These are phyloP conservation scores for Sugiyamaella pinicola DNA, from an alignment of 1,139 yeast species.

Conservation along the genomic window DNA sequence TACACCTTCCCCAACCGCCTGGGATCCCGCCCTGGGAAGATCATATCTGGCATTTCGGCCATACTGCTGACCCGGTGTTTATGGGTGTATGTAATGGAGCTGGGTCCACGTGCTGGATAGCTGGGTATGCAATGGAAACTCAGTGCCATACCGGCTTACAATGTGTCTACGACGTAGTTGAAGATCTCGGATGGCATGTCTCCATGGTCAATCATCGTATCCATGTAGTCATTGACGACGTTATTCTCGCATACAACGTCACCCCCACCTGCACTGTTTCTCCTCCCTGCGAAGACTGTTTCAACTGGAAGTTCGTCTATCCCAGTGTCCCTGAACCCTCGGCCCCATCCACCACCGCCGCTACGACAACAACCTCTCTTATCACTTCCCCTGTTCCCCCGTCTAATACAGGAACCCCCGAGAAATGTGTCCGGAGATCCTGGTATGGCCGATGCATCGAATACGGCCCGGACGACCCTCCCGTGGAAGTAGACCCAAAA, in stretches of 20 bases:
- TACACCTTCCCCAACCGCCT: slow-evolving; percentile 92
- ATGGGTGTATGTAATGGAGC: slow-evolving; percentile 99
- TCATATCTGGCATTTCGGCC: slow-evolving; percentile 93
- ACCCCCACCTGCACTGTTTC: slow-evolving; percentile 76
- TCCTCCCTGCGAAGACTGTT: slow-evolving; percentile 73
- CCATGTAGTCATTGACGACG: slow-evolving; percentile 85
- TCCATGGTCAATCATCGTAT: slow-evolving; percentile 86
- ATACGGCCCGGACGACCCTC: slow-evolving; percentile 25
- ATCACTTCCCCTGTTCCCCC: slow-evolving; percentile 19
- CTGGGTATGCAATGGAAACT: slow-evolving; percentile 97
- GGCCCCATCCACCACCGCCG: slow-evolving; percentile 13
- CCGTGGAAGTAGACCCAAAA: slow-evolving; percentile 3
- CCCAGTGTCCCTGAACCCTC: slow-evolving; percentile 35
- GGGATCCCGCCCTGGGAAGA: slow-evolving; percentile 80
- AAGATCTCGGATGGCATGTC: slow-evolving; percentile 90
- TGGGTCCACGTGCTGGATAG: slow-evolving; percentile 83
- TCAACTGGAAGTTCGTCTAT: slow-evolving; percentile 80
- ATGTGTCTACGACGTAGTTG: slow-evolving; percentile 88
- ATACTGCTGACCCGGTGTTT: slow-evolving; percentile 94
- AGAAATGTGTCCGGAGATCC: slow-evolving; percentile 32
- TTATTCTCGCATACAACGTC: slow-evolving; percentile 68
- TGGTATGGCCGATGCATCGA: slow-evolving; percentile 39
- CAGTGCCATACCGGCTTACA: slow-evolving; percentile 90
- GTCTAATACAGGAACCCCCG: slow-evolving; percentile 24
- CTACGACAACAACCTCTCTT: slow-evolving; percentile 14